A percentile compares a stretch with the other conserved stretches of the same genome.
Evolutionary conservation across 345 rosid species (phyloP).

Genomic region (Populus simonii): DNA sequence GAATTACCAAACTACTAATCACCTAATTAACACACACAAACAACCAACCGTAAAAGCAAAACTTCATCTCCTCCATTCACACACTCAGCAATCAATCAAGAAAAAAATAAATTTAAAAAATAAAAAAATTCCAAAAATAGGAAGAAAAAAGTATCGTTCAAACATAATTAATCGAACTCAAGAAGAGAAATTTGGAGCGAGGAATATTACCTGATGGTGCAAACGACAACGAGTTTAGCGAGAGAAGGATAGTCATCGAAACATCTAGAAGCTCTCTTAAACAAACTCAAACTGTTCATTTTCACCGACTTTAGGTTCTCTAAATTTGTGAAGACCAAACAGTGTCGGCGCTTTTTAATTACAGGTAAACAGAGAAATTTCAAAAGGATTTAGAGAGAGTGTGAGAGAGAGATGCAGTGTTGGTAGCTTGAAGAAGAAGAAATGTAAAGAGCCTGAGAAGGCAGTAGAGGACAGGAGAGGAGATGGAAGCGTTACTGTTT

Average conservation of each 20-base stretch:
- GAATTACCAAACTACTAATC: neutral
- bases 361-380: neutral
- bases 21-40: neutral
- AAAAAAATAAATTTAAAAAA: neutral
- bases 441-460: slow-evolving; percentile 4
- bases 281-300: slow-evolving; percentile 63
- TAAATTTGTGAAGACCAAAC: neutral
- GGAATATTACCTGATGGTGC: slow-evolving; percentile 65
- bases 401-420: neutral
- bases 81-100: no score
- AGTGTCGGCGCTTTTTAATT: neutral
- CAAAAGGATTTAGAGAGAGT: neutral
- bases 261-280: slow-evolving; percentile 55
- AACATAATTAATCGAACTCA: neutral
- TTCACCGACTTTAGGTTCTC: neutral
- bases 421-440: neutral
- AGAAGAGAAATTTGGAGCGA: neutral
- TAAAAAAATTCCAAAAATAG: neutral
- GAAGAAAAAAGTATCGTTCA: neutral
- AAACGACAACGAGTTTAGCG: slow-evolving; percentile 62
- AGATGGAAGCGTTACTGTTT: neutral
- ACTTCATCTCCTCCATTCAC: no score
- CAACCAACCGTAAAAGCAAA: no score
- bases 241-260: slow-evolving; percentile 67
- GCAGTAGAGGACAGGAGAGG: slow-evolving; percentile 4